These are phyloP conservation scores for Blastocystis sp. DNA, from an alignment of 352 stramenopile species.

Conservation along the genomic window DNA sequence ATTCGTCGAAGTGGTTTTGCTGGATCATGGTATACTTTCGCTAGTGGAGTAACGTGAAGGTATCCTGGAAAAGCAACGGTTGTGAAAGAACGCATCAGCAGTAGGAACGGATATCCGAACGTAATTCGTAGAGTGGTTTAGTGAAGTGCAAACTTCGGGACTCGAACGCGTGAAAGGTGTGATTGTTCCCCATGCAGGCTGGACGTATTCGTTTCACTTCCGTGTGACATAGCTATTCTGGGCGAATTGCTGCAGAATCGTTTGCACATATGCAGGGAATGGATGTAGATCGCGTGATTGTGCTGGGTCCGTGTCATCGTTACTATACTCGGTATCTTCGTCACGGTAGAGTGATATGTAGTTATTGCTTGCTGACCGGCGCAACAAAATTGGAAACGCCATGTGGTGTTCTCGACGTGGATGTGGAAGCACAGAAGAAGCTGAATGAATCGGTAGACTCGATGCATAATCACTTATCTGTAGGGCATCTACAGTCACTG, in stretches of 20 bases:
- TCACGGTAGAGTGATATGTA: neutral
- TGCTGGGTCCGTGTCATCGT: constrained; percentile 41
- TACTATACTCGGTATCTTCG: constrained; percentile 16
- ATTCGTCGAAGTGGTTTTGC: constrained; percentile 2
- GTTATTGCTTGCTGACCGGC: constrained; percentile 22
- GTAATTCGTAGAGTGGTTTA: neutral
- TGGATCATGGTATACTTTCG: neutral
- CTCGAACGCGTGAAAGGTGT: constrained; percentile 21
- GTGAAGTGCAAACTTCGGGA: neutral
- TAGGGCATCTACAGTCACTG: neutral
- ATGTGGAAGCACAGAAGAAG: constrained; percentile 1
- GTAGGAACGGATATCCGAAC: neutral
- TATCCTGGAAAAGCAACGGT: constrained; percentile 8
- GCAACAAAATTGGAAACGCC: constrained; percentile 28
- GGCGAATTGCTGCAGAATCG: constrained; percentile 12
- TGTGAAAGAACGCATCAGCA: neutral
- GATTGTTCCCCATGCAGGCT: constrained; percentile 39
- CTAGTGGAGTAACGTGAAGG: neutral
- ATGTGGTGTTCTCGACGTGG: constrained; percentile 4
- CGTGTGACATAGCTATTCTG: constrained; percentile 4
- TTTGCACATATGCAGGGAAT: constrained; percentile 16
- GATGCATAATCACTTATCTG: neutral
- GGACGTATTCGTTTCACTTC: neutral
- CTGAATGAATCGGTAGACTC: neutral
- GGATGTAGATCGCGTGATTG: constrained; percentile 38